phyloP scores from a whole-genome alignment of 306 rosid genomes.

The Glycine tomentella region DNA sequence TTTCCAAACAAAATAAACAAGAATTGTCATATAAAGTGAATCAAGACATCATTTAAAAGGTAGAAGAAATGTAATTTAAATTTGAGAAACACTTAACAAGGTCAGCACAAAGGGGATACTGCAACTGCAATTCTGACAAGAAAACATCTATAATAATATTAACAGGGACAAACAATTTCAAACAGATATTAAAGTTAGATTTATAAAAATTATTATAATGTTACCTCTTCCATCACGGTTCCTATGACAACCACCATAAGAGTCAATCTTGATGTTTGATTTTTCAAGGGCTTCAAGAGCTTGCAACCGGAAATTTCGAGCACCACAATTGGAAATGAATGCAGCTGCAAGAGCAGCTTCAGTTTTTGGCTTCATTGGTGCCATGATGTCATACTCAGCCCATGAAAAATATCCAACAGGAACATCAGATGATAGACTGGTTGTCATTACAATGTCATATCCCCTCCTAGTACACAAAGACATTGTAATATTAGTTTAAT shows the following conservation, averaged over 20 bases:
- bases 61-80: conserved; percentile 8
- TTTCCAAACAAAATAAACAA: conserved; percentile 29
- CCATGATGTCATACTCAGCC: conserved; percentile 99
- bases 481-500: conserved; percentile 45
- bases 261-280: conserved; percentile 67
- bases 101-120: conserved; percentile 11
- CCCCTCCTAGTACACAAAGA: conserved; percentile 70
- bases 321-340: conserved; percentile 96
- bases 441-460: conserved; percentile 85
- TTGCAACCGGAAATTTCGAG: conserved; percentile 91
- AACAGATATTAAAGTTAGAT: conserved; percentile 21
- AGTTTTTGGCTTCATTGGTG: conserved; percentile 80
- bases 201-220: background rate
- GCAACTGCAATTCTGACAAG: conserved; percentile 14
- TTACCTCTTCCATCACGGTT: conserved; percentile 84
- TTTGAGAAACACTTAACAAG: conserved; percentile 27
- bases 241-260: conserved; percentile 94
- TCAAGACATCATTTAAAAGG: conserved; percentile 31
- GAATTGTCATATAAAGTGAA: conserved; percentile 23
- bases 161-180: background rate
- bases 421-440: conserved; percentile 98
- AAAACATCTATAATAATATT: conserved; percentile 3
- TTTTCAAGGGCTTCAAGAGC: conserved; percentile 94
- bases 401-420: conserved; percentile 99
- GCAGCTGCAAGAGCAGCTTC: conserved; percentile 95